A percentile compares a stretch with the other conserved stretches of the same genome.
Conservation (phyloP, 2,329 filamentous ascomycete genomes). For the Aaosphaeria pasadenensis region DNA sequence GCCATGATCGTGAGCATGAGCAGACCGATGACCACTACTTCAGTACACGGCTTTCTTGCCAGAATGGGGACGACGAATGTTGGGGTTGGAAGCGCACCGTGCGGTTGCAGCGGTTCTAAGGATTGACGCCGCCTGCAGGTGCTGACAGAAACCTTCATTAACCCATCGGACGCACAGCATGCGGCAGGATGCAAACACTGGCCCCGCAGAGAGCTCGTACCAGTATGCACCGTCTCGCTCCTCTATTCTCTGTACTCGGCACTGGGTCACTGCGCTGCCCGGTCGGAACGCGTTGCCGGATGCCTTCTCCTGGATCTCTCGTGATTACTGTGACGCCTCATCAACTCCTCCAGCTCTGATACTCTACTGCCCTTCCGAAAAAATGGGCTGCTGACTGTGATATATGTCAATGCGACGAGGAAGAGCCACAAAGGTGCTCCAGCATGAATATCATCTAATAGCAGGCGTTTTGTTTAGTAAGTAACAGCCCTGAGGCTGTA, state of each 20-base stretch:
- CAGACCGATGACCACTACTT: slow-evolving; percentile 2
- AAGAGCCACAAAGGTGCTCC: no score
- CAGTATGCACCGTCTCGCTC: background rate
- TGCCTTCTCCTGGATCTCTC: slow-evolving; percentile 1
- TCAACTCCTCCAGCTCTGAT: background rate
- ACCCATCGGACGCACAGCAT: slow-evolving; percentile 9
- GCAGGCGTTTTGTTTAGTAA: no score
- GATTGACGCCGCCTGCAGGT: slow-evolving; percentile 6
- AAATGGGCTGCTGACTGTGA: no score
- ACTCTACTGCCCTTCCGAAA: background rate
- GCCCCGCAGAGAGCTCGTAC: slow-evolving; percentile 1
- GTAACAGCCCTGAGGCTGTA: no score
- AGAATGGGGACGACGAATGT: slow-evolving; percentile 12
- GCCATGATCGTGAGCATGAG: background rate
- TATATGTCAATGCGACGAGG: no score
- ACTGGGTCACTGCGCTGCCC: background rate
- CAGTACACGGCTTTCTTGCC: slow-evolving; percentile 25
- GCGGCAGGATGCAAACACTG: slow-evolving; percentile 7
- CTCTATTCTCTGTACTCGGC: background rate
- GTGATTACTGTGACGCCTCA: background rate
- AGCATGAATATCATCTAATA: no score
- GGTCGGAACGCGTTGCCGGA: slow-evolving; percentile 10
- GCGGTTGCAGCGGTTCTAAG: slow-evolving; percentile 28
- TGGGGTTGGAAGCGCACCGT: slow-evolving; percentile 1
- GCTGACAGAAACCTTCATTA: slow-evolving; percentile 13